Base-by-base conservation (phyloP, 345 rosid species). In the Eucalyptus regnans region DNA sequence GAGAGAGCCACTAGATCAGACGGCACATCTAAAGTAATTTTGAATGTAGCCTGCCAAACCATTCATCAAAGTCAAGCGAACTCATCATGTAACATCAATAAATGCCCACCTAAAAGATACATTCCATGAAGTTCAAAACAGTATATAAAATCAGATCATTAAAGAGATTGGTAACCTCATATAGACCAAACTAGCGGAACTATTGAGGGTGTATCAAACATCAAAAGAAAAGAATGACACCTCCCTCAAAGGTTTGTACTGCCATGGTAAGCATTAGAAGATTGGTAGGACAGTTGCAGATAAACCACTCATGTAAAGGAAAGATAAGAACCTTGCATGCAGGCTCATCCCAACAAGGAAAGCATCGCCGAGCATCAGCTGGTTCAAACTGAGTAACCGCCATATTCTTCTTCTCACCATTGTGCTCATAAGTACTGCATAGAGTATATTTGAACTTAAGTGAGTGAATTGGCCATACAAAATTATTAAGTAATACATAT, bases 321-420 rank as follows among this genome's bases (percentile, higher is more conserved):
- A 8, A 46, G 86, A 49, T 31, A 79, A 33, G 52, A 51, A 96
- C 99, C 98, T 98, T 98, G 98, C 96, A 96, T 89, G 97, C 96
- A 89, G 99, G 99, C 91, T 98, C 99, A 89, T 98, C 99, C 99
- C 99, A 97, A 88, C 99, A 98, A 0, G 99, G 99, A 90, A 98
- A 97, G 91, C 98, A 98, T 90, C 95, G 93, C 91, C 99, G 94
- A 46, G 99, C 99, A 93, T 98, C 98, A 87, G 95, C 98, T 10
- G 99, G 99, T 92, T 97, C 99, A 91, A 98, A 98, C 91, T 98
- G 99, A 5, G 99, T 98, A 85, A 97, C 99, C 11, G 98, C 99
- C 99, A 98, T 96, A 84, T 98, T 96, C 96, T 94, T 98, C 95
- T 94, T 97, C 93, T 96, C 97, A 87, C 97, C 99, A 49, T 97